A percentile compares a stretch with the other conserved stretches of the same genome.
phyloP scores from a whole-genome alignment of 2,329 filamentous ascomycete species.

The Chaetoscypha palmicola region DNA sequence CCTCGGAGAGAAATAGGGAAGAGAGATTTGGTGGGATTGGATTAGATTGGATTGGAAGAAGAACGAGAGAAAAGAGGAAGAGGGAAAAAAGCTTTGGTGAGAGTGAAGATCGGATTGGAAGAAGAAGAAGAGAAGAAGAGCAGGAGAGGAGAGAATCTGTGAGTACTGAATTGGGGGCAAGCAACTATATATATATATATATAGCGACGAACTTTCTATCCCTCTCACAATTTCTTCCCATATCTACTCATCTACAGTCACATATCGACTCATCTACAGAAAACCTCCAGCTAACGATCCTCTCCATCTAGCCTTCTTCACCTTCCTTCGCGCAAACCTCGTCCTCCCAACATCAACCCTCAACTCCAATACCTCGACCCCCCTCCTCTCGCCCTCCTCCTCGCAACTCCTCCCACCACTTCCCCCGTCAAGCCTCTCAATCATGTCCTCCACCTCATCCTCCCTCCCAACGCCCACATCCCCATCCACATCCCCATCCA shows the following conservation, averaged over 20 bases:
- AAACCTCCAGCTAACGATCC: neutral
- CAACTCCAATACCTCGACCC: slow-evolving; percentile 56
- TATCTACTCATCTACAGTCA: neutral
- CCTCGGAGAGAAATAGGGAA: too few relatives aligned
- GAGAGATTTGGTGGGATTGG: too few relatives aligned
- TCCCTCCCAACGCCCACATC: slow-evolving; percentile 27
- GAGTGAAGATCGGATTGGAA: too few relatives aligned
- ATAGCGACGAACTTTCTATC: too few relatives aligned
- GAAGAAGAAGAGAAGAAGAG: too few relatives aligned
- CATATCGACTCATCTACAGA: neutral
- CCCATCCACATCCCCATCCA: slow-evolving; percentile 11
- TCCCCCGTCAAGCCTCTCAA: slow-evolving; percentile 25
- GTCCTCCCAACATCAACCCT: slow-evolving; percentile 49
- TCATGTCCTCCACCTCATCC: slow-evolving; percentile 33
- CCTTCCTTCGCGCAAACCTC: slow-evolving; percentile 73
- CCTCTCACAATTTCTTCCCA: too few relatives aligned
- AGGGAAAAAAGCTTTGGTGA: too few relatives aligned
- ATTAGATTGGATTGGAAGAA: too few relatives aligned
- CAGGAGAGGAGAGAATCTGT: neutral
- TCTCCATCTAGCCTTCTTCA: slow-evolving; percentile 62
- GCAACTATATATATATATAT: too few relatives aligned
- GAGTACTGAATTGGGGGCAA: neutral
- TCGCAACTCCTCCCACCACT: slow-evolving; percentile 34
- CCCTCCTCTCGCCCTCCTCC: slow-evolving; percentile 50
- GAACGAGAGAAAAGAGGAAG: too few relatives aligned